A percentile compares a stretch with the other conserved stretches of the same genome.
Evolutionary conservation across 2,329 filamentous ascomycete genomes (phyloP).

Genomic region (Cercospora beticola): DNA sequence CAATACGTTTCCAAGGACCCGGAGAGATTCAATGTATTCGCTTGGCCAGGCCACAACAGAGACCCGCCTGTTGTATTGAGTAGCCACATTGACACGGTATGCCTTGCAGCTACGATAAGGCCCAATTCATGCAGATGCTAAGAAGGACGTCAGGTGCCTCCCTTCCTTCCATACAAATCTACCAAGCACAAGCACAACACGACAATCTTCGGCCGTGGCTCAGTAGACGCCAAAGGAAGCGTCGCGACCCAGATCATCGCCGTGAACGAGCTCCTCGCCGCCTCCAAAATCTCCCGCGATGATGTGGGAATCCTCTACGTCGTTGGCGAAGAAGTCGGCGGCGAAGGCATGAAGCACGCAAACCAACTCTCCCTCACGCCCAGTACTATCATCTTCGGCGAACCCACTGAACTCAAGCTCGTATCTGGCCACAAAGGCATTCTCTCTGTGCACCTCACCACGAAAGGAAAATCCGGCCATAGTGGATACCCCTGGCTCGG

Average conservation of each 20-base stretch:
- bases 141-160: slow-evolving; percentile 55
- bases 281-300: slow-evolving; percentile 44
- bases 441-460: slow-evolving; percentile 64
- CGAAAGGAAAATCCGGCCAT: slow-evolving; percentile 76
- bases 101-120: background rate
- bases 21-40: slow-evolving; percentile 72
- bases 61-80: slow-evolving; percentile 65
- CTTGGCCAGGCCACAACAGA: slow-evolving; percentile 55
- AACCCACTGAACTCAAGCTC: slow-evolving; percentile 85
- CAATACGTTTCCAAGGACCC: slow-evolving; percentile 50
- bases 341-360: slow-evolving; percentile 71
- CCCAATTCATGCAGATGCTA: background rate
- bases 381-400: slow-evolving; percentile 80
- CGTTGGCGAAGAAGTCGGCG: slow-evolving; percentile 78
- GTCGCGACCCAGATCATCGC: slow-evolving; percentile 74
- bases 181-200: slow-evolving; percentile 43
- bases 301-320: slow-evolving; percentile 58
- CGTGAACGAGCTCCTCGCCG: slow-evolving; percentile 52
- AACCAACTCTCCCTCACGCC: slow-evolving; percentile 50
- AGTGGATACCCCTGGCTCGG: slow-evolving; percentile 91
- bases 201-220: slow-evolving; percentile 64
- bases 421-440: slow-evolving; percentile 91
- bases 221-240: slow-evolving; percentile 60
- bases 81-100: slow-evolving; percentile 77
- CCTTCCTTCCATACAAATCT: slow-evolving; percentile 65